Evolutionary conservation across 2,329 filamentous ascomycete species (phyloP).

Genomic region (Alternaria sp.): DNA sequence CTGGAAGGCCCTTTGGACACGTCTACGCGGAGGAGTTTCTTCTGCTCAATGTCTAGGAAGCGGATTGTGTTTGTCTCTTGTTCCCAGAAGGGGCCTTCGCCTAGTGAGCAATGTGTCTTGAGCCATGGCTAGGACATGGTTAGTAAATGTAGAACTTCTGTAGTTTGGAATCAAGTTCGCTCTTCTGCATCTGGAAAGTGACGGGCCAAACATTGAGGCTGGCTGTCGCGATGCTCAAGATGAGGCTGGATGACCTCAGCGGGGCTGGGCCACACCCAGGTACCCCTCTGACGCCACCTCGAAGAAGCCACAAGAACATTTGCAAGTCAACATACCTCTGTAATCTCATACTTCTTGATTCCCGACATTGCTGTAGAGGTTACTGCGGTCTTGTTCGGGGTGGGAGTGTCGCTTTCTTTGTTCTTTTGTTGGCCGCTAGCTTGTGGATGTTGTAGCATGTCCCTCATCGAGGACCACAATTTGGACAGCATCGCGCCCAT

Average conservation of each 20-base stretch:
- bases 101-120: constrained; percentile 70
- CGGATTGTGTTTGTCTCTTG: constrained; percentile 70
- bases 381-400: constrained; percentile 22
- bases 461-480: constrained; percentile 43
- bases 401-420: constrained; percentile 28
- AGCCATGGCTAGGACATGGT: constrained; percentile 59
- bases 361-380: constrained; percentile 34
- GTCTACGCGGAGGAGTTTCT: constrained; percentile 75
- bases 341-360: constrained; percentile 49
- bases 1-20: constrained; percentile 69
- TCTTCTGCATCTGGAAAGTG: background rate
- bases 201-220: background rate
- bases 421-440: constrained; percentile 23
- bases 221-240: constrained; percentile 12
- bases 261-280: constrained; percentile 28
- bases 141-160: constrained; percentile 12
- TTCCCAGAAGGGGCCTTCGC: constrained; percentile 80
- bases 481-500: constrained; percentile 46
- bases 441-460: constrained; percentile 25
- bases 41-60: constrained; percentile 83
- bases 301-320: background rate
- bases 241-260: constrained; percentile 30
- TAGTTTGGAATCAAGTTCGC: background rate
- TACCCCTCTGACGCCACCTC: constrained; percentile 37
- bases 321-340: constrained; percentile 43